Evolutionary conservation across 2,329 filamentous ascomycete species (phyloP).

Genomic region (Amesomyces nigricolor): DNA sequence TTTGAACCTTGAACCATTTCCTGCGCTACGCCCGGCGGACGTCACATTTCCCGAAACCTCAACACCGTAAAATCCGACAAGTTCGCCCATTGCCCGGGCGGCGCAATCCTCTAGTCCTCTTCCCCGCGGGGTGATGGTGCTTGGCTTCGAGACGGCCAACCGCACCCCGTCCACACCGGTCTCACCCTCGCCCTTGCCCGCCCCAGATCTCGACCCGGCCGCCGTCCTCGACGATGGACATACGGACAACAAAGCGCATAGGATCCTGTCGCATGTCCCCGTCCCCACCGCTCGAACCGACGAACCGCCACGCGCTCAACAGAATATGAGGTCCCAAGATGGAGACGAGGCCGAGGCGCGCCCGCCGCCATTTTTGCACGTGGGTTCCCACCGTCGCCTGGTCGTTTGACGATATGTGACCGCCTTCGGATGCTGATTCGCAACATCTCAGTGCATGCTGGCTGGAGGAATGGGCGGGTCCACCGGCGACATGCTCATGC

Average conservation of each 20-base stretch:
- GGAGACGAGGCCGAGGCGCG: slow-evolving; percentile 48
- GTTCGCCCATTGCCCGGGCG: slow-evolving; percentile 19
- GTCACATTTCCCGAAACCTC: neutral
- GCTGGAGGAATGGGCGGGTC: slow-evolving; percentile 89
- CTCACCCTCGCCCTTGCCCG: slow-evolving; percentile 16
- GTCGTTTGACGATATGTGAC: slow-evolving; percentile 4
- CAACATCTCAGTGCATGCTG: slow-evolving; percentile 69
- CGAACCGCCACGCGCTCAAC: slow-evolving; percentile 22
- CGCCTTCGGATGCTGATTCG: slow-evolving; percentile 10
- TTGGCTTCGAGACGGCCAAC: slow-evolving; percentile 24
- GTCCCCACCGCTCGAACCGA: slow-evolving; percentile 12
- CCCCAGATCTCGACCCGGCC: slow-evolving; percentile 11
- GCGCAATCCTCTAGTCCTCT: slow-evolving; percentile 16
- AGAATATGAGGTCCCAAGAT: slow-evolving; percentile 37
- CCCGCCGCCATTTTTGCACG: slow-evolving; percentile 59
- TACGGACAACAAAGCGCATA: slow-evolving; percentile 11
- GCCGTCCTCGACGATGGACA: slow-evolving; percentile 26
- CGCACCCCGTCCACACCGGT: slow-evolving; percentile 12
- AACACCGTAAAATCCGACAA: slow-evolving; percentile 1
- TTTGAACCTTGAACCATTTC: slow-evolving; percentile 19
- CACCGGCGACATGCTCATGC: slow-evolving; percentile 96
- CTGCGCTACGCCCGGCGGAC: slow-evolving; percentile 3
- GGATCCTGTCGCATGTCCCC: slow-evolving; percentile 22
- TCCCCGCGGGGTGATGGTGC: slow-evolving; percentile 23
- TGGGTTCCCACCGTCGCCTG: slow-evolving; percentile 35